Conservation (phyloP, 768 basidiomycete species). For the Bullera alba region DNA sequence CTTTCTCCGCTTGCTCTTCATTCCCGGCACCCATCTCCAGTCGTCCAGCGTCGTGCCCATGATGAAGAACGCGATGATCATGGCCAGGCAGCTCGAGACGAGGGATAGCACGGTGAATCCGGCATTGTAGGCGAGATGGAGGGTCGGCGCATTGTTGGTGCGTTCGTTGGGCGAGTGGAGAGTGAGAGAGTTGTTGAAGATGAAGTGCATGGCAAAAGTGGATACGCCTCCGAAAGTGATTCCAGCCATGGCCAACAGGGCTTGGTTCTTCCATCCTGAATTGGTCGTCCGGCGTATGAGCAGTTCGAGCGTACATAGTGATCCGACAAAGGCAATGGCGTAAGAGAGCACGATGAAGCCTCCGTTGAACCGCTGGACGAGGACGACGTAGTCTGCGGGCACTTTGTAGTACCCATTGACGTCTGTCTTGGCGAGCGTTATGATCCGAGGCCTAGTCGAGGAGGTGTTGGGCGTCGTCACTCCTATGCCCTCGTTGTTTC, state of each 20-base stretch:
- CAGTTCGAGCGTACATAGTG: conserved; percentile 45
- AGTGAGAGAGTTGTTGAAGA: conserved; percentile 45
- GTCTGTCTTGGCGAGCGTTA: not conserved
- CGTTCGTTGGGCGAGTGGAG: conserved; percentile 33
- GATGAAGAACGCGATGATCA: conserved; percentile 45
- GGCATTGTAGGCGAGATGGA: conserved; percentile 40
- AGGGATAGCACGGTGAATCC: conserved; percentile 45
- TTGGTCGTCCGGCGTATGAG: conserved; percentile 45
- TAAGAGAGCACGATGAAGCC: conserved; percentile 44
- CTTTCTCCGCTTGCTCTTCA: not conserved
- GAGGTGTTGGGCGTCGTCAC: not conserved
- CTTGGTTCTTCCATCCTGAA: conserved; percentile 37
- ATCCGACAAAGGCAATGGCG: conserved; percentile 44
- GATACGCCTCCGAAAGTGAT: conserved; percentile 45
- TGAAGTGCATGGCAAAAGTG: conserved; percentile 47
- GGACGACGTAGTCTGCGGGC: conserved; percentile 28
- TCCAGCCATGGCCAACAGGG: conserved; percentile 40
- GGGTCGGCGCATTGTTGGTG: conserved; percentile 6
- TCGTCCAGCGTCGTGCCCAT: conserved; percentile 42
- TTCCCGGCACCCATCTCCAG: conserved; percentile 20
- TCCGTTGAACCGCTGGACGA: conserved; percentile 34
- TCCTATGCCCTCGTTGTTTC: not conserved
- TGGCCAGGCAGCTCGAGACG: conserved; percentile 38
- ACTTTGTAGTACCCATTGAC: conserved; percentile 7
- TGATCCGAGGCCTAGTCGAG: not conserved